Evolutionary conservation across 768 basidiomycete species (phyloP).

Genomic region (Xerocomellus amylosporus): DNA sequence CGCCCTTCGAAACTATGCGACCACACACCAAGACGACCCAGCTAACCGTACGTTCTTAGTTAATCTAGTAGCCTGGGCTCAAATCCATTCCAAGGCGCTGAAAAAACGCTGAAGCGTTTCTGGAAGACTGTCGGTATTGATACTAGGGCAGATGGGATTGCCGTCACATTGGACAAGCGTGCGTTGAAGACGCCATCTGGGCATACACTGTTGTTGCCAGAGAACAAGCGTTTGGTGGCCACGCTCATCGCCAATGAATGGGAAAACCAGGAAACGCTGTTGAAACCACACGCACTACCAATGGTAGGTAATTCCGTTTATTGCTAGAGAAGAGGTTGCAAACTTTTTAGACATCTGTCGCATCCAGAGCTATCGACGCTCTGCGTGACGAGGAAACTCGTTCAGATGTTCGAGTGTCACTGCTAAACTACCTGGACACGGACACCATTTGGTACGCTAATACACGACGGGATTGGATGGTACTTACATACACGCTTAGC

Average conservation of each 20-base stretch:
- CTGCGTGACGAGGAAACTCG: conserved; percentile 56
- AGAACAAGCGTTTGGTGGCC: conserved; percentile 67
- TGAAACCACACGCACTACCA: conserved; percentile 90
- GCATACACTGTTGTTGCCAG: conserved; percentile 68
- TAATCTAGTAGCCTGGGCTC: neutral
- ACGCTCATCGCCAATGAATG: conserved; percentile 92
- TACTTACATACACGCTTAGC: conserved; percentile 37
- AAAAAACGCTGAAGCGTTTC: conserved; percentile 83
- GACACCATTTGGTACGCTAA: conserved; percentile 81
- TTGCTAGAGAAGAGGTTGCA: conserved; percentile 5
- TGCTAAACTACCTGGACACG: conserved; percentile 88
- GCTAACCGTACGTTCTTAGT: conserved; percentile 51
- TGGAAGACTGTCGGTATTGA: conserved; percentile 92
- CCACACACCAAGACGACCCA: conserved; percentile 38
- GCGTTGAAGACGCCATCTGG: conserved; percentile 87
- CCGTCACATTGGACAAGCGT: conserved; percentile 77
- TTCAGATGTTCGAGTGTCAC: conserved; percentile 57
- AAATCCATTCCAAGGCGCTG: conserved; percentile 58
- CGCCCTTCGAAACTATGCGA: conserved; percentile 10
- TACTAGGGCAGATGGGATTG: conserved; percentile 47
- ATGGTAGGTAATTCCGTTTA: conserved; percentile 54
- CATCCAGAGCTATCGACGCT: conserved; percentile 85
- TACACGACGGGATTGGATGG: neutral
- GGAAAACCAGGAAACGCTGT: conserved; percentile 83
- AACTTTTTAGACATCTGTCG: conserved; percentile 74